Base-by-base conservation (phyloP, 2,329 filamentous ascomycete genomes). In the Aspergillus pseudoterreus region DNA sequence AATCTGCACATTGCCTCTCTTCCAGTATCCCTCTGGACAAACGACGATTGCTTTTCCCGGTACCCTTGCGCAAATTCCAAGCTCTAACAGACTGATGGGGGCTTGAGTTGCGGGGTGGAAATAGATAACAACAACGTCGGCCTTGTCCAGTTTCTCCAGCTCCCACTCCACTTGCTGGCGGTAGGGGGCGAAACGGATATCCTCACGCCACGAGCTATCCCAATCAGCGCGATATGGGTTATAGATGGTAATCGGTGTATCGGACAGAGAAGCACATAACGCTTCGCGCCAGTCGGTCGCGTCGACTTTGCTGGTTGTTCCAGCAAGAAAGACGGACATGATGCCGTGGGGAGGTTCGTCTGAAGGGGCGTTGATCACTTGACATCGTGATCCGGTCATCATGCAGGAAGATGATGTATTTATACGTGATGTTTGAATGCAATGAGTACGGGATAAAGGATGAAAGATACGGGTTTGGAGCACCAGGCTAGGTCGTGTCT, bases 1-100 rank as follows among this genome's bases (percentile, higher is more conserved):
- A 45, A 52, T 52, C 30, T 55, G 50, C 43, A 52, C 46, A 52
- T 55, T 52, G 35, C 53, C 45, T 21, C 49, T 55, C 46, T 55
- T 55, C 53, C 50, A 55, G 32, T 55, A 55, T 17, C 53, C 53
- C 38, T 50, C 50, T 1, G 50, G 50, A 42, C 53, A 55, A 11
- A 50, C 46, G 21, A 51, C 50, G n/a, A 52, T 45, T 6, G 43
- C 50, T 32, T 55, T 55, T 4, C 45, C 46, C 2, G 50, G 49
- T 19, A 42, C 32, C 22, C 43, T 43, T 43, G 43, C 45, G 44
- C 49, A 55, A 12, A 55, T 4, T 21, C 50, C 53, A 19, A 55
- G 22, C 47, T 52, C 53, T 2, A 55, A 24, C 43, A 55, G 41
- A 41, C 50, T 55, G 21, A 55, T 27, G 4, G 53, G 50, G 17